Percentiles rank a stretch among this genome's conserved stretches.
phyloP scores from a whole-genome alignment of 306 rosid species.

The Canavalia ensiformis region DNA sequence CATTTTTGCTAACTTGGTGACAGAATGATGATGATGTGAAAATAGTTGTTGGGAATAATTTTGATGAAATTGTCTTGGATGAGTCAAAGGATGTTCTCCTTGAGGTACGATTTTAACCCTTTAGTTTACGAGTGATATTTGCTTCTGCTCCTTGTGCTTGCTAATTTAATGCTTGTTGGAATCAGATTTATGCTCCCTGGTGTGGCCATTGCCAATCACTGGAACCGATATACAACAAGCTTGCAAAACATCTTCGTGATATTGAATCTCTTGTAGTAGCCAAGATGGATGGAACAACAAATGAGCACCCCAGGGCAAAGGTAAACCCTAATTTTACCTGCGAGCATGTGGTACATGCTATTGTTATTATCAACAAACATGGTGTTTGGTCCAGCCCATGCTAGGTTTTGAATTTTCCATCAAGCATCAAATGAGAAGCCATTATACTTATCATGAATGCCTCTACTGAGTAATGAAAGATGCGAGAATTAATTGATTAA shows the following conservation, averaged over 20 bases:
- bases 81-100: slow-evolving; percentile 99
- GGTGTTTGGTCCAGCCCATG: slow-evolving; percentile 31
- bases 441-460: neutral
- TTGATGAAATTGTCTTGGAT: slow-evolving; percentile 92
- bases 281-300: slow-evolving; percentile 99
- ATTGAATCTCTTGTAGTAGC: slow-evolving; percentile 90
- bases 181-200: slow-evolving; percentile 99
- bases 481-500: slow-evolving; percentile 19
- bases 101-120: slow-evolving; percentile 65
- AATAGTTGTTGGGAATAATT: slow-evolving; percentile 90
- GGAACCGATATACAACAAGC: slow-evolving; percentile 94
- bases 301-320: slow-evolving; percentile 99
- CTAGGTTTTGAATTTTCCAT: slow-evolving; percentile 30
- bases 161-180: slow-evolving; percentile 33
- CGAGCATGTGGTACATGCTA: slow-evolving; percentile 26
- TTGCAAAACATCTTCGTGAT: slow-evolving; percentile 82
- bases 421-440: neutral
- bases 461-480: slow-evolving; percentile 3
- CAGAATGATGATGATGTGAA: slow-evolving; percentile 95
- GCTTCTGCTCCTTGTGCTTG: slow-evolving; percentile 36
- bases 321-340: slow-evolving; percentile 54
- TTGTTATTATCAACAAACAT: slow-evolving; percentile 6
- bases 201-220: slow-evolving; percentile 97
- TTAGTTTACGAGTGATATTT: slow-evolving; percentile 17
- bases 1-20: slow-evolving; percentile 24